These are phyloP conservation scores for Plasmodium yoelii DNA, from an alignment of 169 alveolate genomes.

Conservation along the genomic window DNA sequence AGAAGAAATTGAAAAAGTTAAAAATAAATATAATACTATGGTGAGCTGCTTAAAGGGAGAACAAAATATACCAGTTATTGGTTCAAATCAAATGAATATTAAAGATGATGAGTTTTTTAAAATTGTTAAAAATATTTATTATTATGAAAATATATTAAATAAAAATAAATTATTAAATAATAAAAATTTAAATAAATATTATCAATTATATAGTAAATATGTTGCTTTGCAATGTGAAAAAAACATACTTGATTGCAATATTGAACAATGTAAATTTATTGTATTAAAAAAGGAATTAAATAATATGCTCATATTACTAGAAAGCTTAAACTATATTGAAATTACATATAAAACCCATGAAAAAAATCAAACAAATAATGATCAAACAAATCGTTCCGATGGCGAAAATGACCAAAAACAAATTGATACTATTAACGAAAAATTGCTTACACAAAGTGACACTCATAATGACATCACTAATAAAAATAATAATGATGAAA, in stretches of 20 bases:
- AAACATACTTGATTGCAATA: constrained; percentile 34
- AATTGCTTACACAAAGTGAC: not conserved
- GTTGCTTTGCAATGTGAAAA: constrained; percentile 67
- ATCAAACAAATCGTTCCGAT: not conserved
- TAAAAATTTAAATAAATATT: constrained; percentile 44
- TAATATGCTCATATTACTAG: constrained; percentile 56
- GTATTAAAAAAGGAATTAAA: constrained; percentile 69
- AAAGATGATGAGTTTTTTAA: constrained; percentile 29
- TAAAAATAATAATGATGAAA: constrained; percentile 17
- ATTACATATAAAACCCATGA: constrained; percentile 4
- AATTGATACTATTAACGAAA: not conserved
- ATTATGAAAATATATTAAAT: constrained; percentile 45
- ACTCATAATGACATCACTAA: not conserved
- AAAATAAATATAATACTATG: constrained; percentile 55
- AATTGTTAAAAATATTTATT: constrained; percentile 47
- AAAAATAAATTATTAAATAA: constrained; percentile 52
- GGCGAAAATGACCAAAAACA: not conserved
- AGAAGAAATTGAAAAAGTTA: constrained; percentile 37
- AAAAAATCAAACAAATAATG: constrained; percentile 2
- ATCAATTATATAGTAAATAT: constrained; percentile 52
- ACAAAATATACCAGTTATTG: constrained; percentile 69
- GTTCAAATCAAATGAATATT: constrained; percentile 51
- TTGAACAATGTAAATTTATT: constrained; percentile 61
- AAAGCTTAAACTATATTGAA: constrained; percentile 65
- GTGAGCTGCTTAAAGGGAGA: constrained; percentile 53